Conservation (phyloP, 2,329 filamentous ascomycete species). For the Ascochyta fabae region DNA sequence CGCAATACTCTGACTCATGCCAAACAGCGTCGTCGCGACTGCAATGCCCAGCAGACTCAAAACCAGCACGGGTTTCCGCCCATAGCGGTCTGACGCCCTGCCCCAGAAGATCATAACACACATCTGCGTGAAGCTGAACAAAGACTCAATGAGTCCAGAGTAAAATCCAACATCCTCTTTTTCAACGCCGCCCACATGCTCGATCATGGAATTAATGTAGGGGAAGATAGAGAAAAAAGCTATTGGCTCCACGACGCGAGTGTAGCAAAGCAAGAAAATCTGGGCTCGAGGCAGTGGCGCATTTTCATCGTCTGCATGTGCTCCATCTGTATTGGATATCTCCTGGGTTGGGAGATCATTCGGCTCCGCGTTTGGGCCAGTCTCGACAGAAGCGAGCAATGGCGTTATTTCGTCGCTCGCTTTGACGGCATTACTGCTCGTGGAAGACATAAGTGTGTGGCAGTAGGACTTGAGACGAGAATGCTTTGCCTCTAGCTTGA, state of each 20-base stretch:
- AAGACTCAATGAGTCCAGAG: conserved; percentile 71
- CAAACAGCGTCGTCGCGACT: conserved; percentile 69
- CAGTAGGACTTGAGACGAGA: not conserved
- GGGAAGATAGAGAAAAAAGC: conserved; percentile 87
- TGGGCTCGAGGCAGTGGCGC: conserved; percentile 55
- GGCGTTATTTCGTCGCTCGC: conserved; percentile 39
- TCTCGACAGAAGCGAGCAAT: conserved; percentile 29
- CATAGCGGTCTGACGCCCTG: conserved; percentile 68
- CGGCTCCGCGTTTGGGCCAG: conserved; percentile 24
- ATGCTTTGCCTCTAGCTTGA: not conserved
- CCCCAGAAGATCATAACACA: conserved; percentile 80
- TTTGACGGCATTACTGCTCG: not conserved
- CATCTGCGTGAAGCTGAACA: conserved; percentile 80
- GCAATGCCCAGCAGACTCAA: conserved; percentile 69
- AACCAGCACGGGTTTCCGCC: conserved; percentile 76
- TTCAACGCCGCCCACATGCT: conserved; percentile 66
- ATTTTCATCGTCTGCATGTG: conserved; percentile 29
- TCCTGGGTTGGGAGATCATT: conserved; percentile 6
- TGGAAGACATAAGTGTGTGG: not conserved
- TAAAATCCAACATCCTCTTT: conserved; percentile 79
- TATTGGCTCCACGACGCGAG: conserved; percentile 74
- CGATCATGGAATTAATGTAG: conserved; percentile 79
- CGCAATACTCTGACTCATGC: conserved; percentile 68
- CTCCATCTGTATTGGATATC: conserved; percentile 5
- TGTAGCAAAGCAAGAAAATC: conserved; percentile 75